Conservation (phyloP, 805 yeast species). For the Candida krabiensis region DNA sequence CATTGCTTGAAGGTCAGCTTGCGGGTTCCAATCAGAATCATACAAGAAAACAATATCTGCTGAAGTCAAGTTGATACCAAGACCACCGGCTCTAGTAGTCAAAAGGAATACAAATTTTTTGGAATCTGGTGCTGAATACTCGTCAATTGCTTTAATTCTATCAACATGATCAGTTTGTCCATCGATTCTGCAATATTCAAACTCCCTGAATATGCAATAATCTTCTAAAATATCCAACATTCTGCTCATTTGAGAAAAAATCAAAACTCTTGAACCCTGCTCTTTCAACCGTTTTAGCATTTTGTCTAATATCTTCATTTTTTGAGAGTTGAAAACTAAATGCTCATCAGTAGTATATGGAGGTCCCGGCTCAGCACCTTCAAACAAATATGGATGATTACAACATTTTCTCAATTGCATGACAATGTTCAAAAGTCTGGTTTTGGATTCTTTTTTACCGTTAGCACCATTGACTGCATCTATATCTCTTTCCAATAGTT, state of each 20-base stretch:
- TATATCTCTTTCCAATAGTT: constrained; percentile 72
- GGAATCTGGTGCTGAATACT: constrained; percentile 72
- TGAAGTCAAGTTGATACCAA: constrained; percentile 80
- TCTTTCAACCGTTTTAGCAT: constrained; percentile 57
- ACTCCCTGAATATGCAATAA: constrained; percentile 69
- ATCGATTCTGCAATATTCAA: constrained; percentile 75
- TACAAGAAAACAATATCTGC: constrained; percentile 75
- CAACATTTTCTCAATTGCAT: constrained; percentile 87
- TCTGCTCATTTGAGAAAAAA: constrained; percentile 83
- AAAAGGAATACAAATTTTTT: constrained; percentile 71
- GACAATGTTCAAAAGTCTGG: constrained; percentile 73
- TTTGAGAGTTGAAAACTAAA: constrained; percentile 69
- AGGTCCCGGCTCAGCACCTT: constrained; percentile 90
- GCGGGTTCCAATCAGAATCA: constrained; percentile 90
- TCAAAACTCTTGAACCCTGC: constrained; percentile 76
- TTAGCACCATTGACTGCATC: constrained; percentile 85
- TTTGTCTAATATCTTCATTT: constrained; percentile 69
- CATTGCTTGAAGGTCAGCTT: constrained; percentile 87
- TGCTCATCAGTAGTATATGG: constrained; percentile 87
- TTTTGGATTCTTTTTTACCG: constrained; percentile 73
- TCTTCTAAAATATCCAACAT: constrained; percentile 79
- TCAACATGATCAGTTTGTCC: constrained; percentile 82
- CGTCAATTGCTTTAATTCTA: constrained; percentile 74
- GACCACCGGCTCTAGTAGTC: constrained; percentile 88
- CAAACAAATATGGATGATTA: constrained; percentile 81